Evolutionary conservation across 148 eudicot genomes (phyloP).

Genomic region (Chenopodium album): DNA sequence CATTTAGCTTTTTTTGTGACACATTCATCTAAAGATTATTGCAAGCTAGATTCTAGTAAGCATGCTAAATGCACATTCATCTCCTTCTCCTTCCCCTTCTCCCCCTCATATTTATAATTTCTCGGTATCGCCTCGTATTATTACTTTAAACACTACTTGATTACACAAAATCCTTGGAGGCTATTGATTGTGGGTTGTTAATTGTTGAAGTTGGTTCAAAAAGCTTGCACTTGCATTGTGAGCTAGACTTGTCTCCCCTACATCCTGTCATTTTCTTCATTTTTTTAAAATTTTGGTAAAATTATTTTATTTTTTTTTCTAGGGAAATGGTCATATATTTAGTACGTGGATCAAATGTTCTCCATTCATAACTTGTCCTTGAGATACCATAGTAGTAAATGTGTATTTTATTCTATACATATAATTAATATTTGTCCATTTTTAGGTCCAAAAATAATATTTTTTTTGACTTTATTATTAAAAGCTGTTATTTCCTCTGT

Average conservation of each 20-base stretch:
- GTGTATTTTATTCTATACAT: neutral
- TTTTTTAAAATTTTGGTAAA: neutral
- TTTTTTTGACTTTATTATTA: neutral
- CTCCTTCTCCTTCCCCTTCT: neutral
- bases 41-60: constrained; percentile 24
- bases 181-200: constrained; percentile 29
- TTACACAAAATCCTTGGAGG: neutral
- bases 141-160: too few species aligned
- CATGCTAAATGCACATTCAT: constrained; percentile 27
- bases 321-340: neutral
- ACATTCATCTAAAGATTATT: constrained; percentile 35
- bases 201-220: constrained; percentile 27
- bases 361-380: neutral
- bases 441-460: neutral
- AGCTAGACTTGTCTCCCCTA: neutral
- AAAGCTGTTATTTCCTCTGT: constrained; percentile 2
- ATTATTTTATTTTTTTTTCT: neutral
- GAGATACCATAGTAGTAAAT: neutral
- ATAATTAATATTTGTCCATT: neutral
- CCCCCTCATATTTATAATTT: constrained; percentile 23
- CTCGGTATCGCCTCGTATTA: neutral
- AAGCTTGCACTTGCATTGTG: constrained; percentile 10
- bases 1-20: constrained; percentile 16
- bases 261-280: constrained; percentile 11
- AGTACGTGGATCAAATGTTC: neutral